phyloP scores from a whole-genome alignment of 75 land plant genomes.

The Adiantum capillusveneris region DNA sequence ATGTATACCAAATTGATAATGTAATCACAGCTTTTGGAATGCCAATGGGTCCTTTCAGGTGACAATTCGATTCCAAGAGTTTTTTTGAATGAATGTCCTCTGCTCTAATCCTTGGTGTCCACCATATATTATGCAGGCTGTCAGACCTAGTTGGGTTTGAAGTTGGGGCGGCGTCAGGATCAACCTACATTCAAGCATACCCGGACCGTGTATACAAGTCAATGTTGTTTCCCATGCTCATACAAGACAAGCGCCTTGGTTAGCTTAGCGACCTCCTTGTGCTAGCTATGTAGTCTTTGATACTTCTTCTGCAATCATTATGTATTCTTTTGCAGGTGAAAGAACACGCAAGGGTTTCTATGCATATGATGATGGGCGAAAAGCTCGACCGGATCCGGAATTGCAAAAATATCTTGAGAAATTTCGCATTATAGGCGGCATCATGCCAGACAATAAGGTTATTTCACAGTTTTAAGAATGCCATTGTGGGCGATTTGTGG shows the following conservation, averaged over 20 bases:
- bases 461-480: background rate
- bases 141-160: conserved; percentile 81
- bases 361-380: conserved; percentile 29
- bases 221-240: conserved; percentile 41
- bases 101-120: too few species aligned
- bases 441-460: conserved; percentile 32
- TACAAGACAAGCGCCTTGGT: conserved; percentile 73
- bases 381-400: conserved; percentile 41
- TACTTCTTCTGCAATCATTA: too few species aligned
- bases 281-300: too few species aligned
- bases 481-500: too few species aligned
- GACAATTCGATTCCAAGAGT: conserved; percentile 6
- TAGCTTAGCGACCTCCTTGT: too few species aligned
- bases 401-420: conserved; percentile 31
- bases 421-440: conserved; percentile 16
- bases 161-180: conserved; percentile 51
- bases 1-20: conserved; percentile 76
- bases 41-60: conserved; percentile 98
- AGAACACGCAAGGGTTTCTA: conserved; percentile 35
- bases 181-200: conserved; percentile 44
- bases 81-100: too few species aligned
- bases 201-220: conserved; percentile 51
- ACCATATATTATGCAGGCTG: conserved; percentile 38
- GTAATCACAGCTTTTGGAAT: conserved; percentile 78
- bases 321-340: conserved; percentile 31